phyloP scores from a whole-genome alignment of 78 protist genomes.

The Dictyostelium capitatum region DNA sequence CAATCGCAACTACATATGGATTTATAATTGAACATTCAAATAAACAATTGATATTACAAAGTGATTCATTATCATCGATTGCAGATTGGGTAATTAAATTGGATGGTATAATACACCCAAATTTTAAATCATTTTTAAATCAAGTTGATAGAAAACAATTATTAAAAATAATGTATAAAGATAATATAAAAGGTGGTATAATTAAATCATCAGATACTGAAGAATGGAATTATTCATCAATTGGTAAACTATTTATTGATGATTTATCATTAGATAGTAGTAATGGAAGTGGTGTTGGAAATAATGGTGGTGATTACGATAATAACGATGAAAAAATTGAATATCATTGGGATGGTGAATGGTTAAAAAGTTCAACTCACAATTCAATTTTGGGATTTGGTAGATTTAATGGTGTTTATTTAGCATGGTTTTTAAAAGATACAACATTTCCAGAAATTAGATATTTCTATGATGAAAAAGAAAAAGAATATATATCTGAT shows the following conservation, averaged over 20 bases:
- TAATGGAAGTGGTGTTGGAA: not conserved
- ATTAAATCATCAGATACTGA: constrained; percentile 56
- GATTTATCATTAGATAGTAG: not conserved
- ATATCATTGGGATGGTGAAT: constrained; percentile 81
- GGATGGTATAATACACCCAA: constrained; percentile 56
- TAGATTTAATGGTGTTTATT: constrained; percentile 73
- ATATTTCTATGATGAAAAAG: constrained; percentile 63
- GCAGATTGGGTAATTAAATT: constrained; percentile 76
- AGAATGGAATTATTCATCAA: constrained; percentile 51
- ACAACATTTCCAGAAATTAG: constrained; percentile 21
- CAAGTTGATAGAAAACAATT: constrained; percentile 45
- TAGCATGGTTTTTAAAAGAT: constrained; percentile 51
- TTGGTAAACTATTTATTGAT: constrained; percentile 40
- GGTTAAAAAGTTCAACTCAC: constrained; percentile 37
- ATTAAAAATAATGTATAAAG: constrained; percentile 47
- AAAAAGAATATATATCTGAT: constrained; percentile 37
- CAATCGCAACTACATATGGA: constrained; percentile 37
- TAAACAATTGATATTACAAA: constrained; percentile 16
- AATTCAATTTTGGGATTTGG: constrained; percentile 28
- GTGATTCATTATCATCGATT: constrained; percentile 19
- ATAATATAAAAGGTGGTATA: constrained; percentile 77
- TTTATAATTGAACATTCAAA: constrained; percentile 15
- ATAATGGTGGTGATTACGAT: not conserved
- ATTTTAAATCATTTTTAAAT: constrained; percentile 30
- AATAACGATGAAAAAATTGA: constrained; percentile 38